These are phyloP conservation scores for Recurvomyces mirabilis DNA, from an alignment of 495 filamentous ascomycete genomes.

Conservation along the genomic window DNA sequence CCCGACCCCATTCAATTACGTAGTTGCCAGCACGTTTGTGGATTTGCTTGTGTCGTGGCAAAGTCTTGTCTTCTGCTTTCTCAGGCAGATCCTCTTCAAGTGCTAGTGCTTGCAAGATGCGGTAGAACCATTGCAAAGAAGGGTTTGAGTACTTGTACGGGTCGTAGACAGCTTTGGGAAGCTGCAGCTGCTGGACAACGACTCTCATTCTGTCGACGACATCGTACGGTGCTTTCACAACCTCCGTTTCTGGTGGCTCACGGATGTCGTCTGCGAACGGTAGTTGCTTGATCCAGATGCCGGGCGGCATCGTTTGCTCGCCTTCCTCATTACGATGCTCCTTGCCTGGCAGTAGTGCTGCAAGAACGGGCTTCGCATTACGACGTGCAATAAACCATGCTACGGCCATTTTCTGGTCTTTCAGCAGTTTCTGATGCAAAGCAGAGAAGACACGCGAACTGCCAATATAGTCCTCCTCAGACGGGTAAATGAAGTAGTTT, in stretches of 20 bases:
- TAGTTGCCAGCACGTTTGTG: conserved; percentile 74
- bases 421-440: conserved; percentile 73
- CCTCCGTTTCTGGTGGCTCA: conserved; percentile 51
- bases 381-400: conserved; percentile 81
- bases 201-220: conserved; percentile 71
- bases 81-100: conserved; percentile 86
- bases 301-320: conserved; percentile 62
- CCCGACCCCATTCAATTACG: conserved; percentile 63
- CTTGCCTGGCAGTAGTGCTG: conserved; percentile 66
- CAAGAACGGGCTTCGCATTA: conserved; percentile 65
- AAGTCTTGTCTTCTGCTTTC: conserved; percentile 66
- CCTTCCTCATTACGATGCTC: conserved; percentile 55
- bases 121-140: conserved; percentile 94
- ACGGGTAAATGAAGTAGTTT: conserved; percentile 87
- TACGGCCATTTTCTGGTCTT: conserved; percentile 64
- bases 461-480: conserved; percentile 78
- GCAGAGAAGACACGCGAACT: conserved; percentile 89
- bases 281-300: conserved; percentile 79
- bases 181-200: conserved; percentile 74
- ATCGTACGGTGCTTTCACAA: conserved; percentile 49
- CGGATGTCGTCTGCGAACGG: conserved; percentile 90
- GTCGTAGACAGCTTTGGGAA: conserved; percentile 75
- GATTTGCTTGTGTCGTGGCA: conserved; percentile 74
- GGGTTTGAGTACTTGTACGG: conserved; percentile 88
- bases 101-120: conserved; percentile 82